Evolutionary conservation across 352 stramenopile genomes (phyloP).

Genomic region (Globisporangium polare): DNA sequence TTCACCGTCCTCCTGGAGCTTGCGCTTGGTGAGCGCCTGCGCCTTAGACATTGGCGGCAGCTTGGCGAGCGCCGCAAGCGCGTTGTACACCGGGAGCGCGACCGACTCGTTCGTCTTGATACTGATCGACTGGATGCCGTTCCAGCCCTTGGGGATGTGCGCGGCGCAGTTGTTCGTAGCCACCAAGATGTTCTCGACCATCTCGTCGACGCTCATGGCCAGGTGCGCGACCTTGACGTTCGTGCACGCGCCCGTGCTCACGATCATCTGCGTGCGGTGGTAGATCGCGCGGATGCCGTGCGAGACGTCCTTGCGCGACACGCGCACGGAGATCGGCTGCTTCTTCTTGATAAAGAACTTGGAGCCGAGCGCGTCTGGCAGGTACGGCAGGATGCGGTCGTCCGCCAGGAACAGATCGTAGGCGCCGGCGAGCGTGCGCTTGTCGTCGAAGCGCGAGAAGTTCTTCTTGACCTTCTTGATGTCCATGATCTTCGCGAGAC

Average conservation of each 20-base stretch:
- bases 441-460: constrained; percentile 74
- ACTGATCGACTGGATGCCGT: constrained; percentile 90
- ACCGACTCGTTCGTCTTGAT: constrained; percentile 89
- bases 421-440: constrained; percentile 57
- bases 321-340: constrained; percentile 64
- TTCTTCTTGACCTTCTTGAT: constrained; percentile 84
- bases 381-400: constrained; percentile 70
- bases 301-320: constrained; percentile 63
- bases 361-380: constrained; percentile 61
- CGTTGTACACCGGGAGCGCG: constrained; percentile 90
- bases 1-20: constrained; percentile 45
- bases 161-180: constrained; percentile 65
- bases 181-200: constrained; percentile 75
- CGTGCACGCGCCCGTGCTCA: constrained; percentile 82
- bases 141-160: constrained; percentile 88
- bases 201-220: constrained; percentile 51
- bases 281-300: constrained; percentile 39
- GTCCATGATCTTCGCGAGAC: constrained; percentile 69
- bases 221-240: constrained; percentile 86
- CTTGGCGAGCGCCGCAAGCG: constrained; percentile 55
- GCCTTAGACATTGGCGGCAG: constrained; percentile 53
- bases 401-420: constrained; percentile 79
- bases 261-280: constrained; percentile 80
- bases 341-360: constrained; percentile 84
- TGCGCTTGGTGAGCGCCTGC: constrained; percentile 55